Percentiles rank a stretch among this genome's conserved stretches.
phyloP scores from a whole-genome alignment of 108 stramenopile species.

The Mayamaea pseudoterrestris region DNA sequence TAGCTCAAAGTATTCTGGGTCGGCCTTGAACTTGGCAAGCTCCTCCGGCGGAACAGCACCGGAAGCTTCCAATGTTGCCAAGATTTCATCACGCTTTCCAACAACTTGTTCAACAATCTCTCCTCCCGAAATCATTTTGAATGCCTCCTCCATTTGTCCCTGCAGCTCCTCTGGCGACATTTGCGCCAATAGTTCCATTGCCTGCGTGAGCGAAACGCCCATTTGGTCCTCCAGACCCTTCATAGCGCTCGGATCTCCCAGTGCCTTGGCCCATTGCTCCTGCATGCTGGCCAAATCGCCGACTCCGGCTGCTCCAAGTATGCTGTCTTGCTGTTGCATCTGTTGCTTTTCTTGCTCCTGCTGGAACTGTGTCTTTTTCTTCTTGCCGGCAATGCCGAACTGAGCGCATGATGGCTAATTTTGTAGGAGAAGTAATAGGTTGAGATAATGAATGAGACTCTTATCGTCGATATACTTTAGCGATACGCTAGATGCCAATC shows the following conservation, averaged over 20 bases:
- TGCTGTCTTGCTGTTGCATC: no score
- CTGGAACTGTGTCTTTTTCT: no score
- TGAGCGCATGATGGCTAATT: no score
- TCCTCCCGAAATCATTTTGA: slow-evolving; percentile 48
- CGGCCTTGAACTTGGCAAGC: slow-evolving; percentile 52
- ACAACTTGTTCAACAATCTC: slow-evolving; percentile 39
- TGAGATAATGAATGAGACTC: no score
- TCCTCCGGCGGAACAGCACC: slow-evolving; percentile 49
- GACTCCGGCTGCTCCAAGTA: slow-evolving; percentile 37
- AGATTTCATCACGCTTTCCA: slow-evolving; percentile 47
- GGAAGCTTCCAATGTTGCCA: slow-evolving; percentile 47
- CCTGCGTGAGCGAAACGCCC: slow-evolving; percentile 19
- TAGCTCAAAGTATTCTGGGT: slow-evolving; percentile 64
- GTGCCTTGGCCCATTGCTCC: slow-evolving; percentile 15
- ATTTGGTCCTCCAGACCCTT: slow-evolving; percentile 17
- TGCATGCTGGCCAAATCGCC: slow-evolving; percentile 8
- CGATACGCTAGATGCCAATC: no score
- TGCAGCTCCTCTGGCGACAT: slow-evolving; percentile 67
- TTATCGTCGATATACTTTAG: no score
- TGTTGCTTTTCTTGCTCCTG: no score
- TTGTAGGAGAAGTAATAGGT: no score
- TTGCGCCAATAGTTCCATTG: slow-evolving; percentile 54
- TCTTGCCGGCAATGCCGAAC: no score
- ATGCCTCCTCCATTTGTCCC: slow-evolving; percentile 64
- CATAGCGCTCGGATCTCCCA: slow-evolving; percentile 13